Conservation (phyloP, 257 asterid species). For the Penstemon barbatus region DNA sequence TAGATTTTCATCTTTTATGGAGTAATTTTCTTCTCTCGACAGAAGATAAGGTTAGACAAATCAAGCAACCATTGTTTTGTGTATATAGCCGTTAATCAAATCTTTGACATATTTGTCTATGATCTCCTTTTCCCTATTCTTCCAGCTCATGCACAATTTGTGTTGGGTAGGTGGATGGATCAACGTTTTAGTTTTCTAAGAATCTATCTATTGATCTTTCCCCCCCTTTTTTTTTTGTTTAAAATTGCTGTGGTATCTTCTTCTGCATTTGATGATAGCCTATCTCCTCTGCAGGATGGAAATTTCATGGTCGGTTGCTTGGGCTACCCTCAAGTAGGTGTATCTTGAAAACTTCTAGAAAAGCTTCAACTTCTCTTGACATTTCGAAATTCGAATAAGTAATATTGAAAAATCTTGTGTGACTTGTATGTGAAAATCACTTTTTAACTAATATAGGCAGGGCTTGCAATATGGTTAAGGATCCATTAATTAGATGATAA, state of each 20-base stretch:
- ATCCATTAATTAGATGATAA: not conserved
- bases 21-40: conserved; percentile 2
- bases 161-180: conserved; percentile 10
- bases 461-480: not conserved
- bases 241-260: no score
- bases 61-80: not conserved
- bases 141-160: not conserved
- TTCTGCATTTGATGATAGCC: conserved; percentile 3
- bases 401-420: conserved; percentile 1
- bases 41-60: not conserved
- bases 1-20: not conserved
- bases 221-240: not conserved
- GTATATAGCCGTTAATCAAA: not conserved
- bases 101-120: conserved; percentile 8
- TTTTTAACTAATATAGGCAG: not conserved
- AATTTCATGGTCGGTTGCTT: conserved; percentile 98
- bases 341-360: conserved; percentile 27
- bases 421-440: conserved; percentile 9
- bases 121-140: conserved; percentile 14
- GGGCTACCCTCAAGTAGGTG: conserved; percentile 86
- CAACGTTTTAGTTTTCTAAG: conserved; percentile 17
- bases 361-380: not conserved
- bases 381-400: not conserved
- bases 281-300: conserved; percentile 77
- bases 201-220: conserved; percentile 11